Base-by-base conservation (phyloP, 108 stramenopile species). In the Stephanodiscus minutulus region DNA sequence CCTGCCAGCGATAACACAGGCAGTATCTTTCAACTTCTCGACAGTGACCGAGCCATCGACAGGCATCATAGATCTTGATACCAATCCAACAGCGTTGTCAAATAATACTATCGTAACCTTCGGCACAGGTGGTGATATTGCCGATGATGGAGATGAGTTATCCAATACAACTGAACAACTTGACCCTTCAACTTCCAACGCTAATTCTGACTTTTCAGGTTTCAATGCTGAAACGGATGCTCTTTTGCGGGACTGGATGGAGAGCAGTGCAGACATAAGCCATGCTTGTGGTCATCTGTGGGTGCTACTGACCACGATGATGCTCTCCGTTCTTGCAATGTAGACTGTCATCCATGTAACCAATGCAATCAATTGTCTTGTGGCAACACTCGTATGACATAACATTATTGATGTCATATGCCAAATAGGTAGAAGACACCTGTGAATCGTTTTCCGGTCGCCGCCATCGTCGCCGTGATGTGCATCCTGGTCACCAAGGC, bases 1-100 rank as follows among this genome's bases (percentile, higher is more conserved):
- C 9, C 68, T 81, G 12, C 72, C 79, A 36, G 74, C 64, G 15
- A 73, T 81, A 17, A 52, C 50, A 43, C 62, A 73, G 48, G 27
- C 63, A 60, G 10, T 28, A 58, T 39, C 63, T 49, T 47, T 36
- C 43, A 66, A 20, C 62, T 8, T 33, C 36, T 15, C 35, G 52
- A 39, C 61, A 44, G 18, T 4, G 35, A 27, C n/a, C n/a, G n/a
- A n/a, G n/a, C n/a, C n/a, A n/a, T n/a, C 41, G 18, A 48, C 54
- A 37, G 52, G 27, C 29, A 70, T 47, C 35, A 57, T 77, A 1
- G 29, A 64, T 35, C 57, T 64, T 24, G 63, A 31, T 17, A 29
- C 21, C 13, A 70, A 70, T 8, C 35, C 63, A 36, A 5, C 55
- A 15, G 60, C 47, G 25, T 44, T 35, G n/a, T 46, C 76, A 31